Evolutionary conservation across 2,329 filamentous ascomycete genomes (phyloP).

Genomic region (Xylariaceae sp.): DNA sequence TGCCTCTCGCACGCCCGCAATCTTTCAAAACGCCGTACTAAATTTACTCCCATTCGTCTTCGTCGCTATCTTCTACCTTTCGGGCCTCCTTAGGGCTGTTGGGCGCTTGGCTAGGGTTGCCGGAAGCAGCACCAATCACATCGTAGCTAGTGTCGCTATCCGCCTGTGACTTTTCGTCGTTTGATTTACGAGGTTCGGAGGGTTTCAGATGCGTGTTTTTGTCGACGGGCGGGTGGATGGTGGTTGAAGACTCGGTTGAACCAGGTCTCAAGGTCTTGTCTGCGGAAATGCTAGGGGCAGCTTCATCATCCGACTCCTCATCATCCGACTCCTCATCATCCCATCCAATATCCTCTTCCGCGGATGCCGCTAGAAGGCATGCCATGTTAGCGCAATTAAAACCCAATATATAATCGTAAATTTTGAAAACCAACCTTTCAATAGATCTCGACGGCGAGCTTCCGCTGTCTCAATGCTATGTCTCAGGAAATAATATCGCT

Average conservation of each 20-base stretch:
- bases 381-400: conserved; percentile 41
- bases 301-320: conserved; percentile 46
- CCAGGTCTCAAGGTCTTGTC: conserved; percentile 47
- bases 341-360: conserved; percentile 75
- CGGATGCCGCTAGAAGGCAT: conserved; percentile 61
- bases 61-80: conserved; percentile 59
- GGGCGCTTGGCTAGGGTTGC: conserved; percentile 78
- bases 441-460: conserved; percentile 81
- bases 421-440: conserved; percentile 72
- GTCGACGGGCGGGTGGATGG: conserved; percentile 59
- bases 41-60: conserved; percentile 43
- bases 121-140: conserved; percentile 79
- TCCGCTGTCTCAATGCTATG: conserved; percentile 94
- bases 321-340: conserved; percentile 47
- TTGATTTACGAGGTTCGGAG: conserved; percentile 71
- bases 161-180: conserved; percentile 87
- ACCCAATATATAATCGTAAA: conserved; percentile 17
- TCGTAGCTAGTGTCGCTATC: conserved; percentile 98
- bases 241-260: conserved; percentile 64
- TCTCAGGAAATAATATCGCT: conserved; percentile 91
- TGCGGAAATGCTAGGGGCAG: conserved; percentile 42
- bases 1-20: background rate
- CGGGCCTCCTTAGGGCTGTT: conserved; percentile 64
- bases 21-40: background rate
- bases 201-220: conserved; percentile 60